A percentile compares a stretch with the other conserved stretches of the same genome.
These are phyloP conservation scores for Deakozyma indianensis DNA, from an alignment of 805 yeast genomes.

Conservation along the genomic window DNA sequence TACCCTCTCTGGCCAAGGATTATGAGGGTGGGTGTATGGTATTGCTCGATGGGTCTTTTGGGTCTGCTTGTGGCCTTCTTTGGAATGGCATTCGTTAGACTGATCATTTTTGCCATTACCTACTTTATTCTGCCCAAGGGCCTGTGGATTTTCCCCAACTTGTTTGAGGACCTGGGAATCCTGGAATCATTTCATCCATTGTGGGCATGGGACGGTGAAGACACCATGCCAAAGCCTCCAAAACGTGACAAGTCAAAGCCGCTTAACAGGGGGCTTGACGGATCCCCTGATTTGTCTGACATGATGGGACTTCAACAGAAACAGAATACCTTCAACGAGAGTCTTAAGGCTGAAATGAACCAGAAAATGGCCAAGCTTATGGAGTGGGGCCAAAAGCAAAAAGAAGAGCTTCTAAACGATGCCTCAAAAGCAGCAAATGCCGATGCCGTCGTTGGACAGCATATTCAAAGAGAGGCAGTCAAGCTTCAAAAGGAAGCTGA, in stretches of 20 bases:
- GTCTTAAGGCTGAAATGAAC: background rate
- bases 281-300: background rate
- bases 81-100: slow-evolving; percentile 62
- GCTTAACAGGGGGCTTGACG: background rate
- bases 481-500: background rate
- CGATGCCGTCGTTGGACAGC: background rate
- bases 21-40: slow-evolving; percentile 87
- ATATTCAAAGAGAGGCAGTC: background rate
- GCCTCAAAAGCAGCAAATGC: background rate
- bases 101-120: slow-evolving; percentile 51
- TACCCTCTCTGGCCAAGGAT: slow-evolving; percentile 93
- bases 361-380: slow-evolving; percentile 3
- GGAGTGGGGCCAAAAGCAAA: slow-evolving; percentile 3
- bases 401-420: slow-evolving; percentile 2
- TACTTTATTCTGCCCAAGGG: slow-evolving; percentile 49
- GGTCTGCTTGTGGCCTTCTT: slow-evolving; percentile 66
- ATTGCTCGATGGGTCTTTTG: slow-evolving; percentile 61
- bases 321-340: background rate
- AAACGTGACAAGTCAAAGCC: slow-evolving; percentile 3
- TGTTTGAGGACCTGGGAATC: slow-evolving; percentile 91
- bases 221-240: slow-evolving; percentile 14
- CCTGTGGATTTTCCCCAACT: slow-evolving; percentile 93
- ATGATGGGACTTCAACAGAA: background rate
- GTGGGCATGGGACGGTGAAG: slow-evolving; percentile 63
- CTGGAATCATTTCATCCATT: slow-evolving; percentile 81